A percentile compares a stretch with the other conserved stretches of the same genome.
phyloP scores from a whole-genome alignment of 257 asterid genomes.

The Nicotiana obtusifolia region DNA sequence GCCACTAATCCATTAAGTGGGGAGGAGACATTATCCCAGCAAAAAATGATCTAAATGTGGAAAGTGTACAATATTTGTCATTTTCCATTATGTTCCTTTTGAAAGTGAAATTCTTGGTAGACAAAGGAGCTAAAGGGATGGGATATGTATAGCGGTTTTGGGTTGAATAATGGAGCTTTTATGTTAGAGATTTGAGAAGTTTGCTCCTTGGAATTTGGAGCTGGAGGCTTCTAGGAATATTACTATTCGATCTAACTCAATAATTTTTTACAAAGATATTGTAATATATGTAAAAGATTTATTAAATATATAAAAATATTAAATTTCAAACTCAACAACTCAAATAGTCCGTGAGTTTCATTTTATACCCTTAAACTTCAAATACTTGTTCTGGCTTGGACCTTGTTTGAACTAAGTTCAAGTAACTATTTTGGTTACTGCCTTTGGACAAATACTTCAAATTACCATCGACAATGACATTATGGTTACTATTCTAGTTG shows the following conservation, averaged over 20 bases:
- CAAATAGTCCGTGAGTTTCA: no score
- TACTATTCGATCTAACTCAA: no score
- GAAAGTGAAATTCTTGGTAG: neutral
- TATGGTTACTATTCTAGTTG: neutral
- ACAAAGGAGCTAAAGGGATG: neutral
- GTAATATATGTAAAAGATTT: no score
- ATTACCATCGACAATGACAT: neutral
- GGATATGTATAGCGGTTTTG: neutral
- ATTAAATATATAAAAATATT: no score
- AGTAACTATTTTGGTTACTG: neutral
- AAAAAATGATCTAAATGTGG: neutral
- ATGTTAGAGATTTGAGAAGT: neutral
- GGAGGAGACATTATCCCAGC: constrained; percentile 11
- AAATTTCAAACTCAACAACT: no score
- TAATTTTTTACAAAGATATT: no score
- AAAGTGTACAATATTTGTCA: constrained; percentile 1
- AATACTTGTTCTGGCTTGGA: no score
- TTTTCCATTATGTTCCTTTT: constrained; percentile 11
- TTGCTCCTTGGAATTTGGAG: neutral
- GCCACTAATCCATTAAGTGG: constrained; percentile 23
- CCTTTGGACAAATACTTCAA: neutral
- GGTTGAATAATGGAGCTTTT: neutral
- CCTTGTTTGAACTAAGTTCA: neutral
- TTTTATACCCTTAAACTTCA: no score
- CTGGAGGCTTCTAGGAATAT: neutral